Evolutionary conservation across 805 yeast species (phyloP).

Genomic region (Saturnispora sanitii): DNA sequence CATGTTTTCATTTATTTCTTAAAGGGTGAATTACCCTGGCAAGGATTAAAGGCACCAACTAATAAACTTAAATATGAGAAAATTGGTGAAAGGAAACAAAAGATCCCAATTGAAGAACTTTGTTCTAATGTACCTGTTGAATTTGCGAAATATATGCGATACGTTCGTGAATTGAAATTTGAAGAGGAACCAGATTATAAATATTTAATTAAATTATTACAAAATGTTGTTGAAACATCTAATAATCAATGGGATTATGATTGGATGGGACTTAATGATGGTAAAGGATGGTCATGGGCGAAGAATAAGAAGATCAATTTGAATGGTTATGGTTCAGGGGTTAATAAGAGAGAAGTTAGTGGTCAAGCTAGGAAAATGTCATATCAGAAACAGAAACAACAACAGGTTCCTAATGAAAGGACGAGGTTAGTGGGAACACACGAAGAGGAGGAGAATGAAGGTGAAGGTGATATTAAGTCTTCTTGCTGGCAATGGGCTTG

Average conservation of each 20-base stretch:
- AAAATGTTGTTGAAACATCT: conserved; percentile 34
- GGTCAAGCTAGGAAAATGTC: conserved; percentile 13
- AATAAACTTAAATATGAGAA: conserved; percentile 75
- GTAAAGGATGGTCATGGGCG: conserved; percentile 72
- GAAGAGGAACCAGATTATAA: conserved; percentile 77
- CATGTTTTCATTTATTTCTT: conserved; percentile 74
- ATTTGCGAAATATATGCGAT: conserved; percentile 62
- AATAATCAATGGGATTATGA: conserved; percentile 35
- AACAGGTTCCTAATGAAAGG: conserved; percentile 8
- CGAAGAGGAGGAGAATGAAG: background rate
- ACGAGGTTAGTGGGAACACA: conserved; percentile 1
- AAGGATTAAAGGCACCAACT: conserved; percentile 83
- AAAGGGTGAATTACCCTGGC: conserved; percentile 81
- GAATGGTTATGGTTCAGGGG: conserved; percentile 60
- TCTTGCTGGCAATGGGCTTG: conserved; percentile 10
- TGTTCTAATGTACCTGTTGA: conserved; percentile 60
- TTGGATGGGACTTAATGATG: conserved; percentile 73
- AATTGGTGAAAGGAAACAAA: conserved; percentile 71
- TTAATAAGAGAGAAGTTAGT: conserved; percentile 8
- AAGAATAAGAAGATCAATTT: conserved; percentile 70
- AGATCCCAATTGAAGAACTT: conserved; percentile 52
- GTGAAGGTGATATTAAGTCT: conserved; percentile 1
- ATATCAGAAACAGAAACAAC: conserved; percentile 15
- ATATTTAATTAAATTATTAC: conserved; percentile 51
- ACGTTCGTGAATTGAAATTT: conserved; percentile 59